These are phyloP conservation scores for Globisporangium radiosum DNA, from an alignment of 352 stramenopile species.

Conservation along the genomic window DNA sequence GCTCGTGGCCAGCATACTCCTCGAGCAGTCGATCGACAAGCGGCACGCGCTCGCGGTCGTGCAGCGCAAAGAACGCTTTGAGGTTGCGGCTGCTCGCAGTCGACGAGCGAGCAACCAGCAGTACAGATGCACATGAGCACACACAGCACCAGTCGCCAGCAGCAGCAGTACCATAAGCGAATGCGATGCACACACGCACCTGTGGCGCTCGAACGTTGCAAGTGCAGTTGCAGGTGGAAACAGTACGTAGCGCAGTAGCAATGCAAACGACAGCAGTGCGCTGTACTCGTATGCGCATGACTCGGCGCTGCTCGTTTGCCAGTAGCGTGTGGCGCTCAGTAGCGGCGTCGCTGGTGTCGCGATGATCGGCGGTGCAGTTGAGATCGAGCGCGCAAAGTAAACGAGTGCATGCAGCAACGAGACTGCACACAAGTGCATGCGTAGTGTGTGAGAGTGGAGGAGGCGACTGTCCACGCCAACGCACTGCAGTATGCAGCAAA, in stretches of 20 bases:
- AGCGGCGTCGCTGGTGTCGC: constrained; percentile 2
- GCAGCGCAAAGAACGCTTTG: constrained; percentile 33
- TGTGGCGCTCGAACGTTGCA: constrained; percentile 22
- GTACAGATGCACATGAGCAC: too few relatives aligned
- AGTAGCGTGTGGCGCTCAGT: constrained; percentile 1
- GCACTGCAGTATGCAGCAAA: too few relatives aligned
- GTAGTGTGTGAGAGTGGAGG: too few relatives aligned
- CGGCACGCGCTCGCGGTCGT: constrained; percentile 23
- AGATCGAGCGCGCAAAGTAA: constrained; percentile 12
- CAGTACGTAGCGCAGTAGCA: constrained; percentile 29
- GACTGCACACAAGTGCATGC: constrained; percentile 1
- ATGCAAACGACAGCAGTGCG: constrained; percentile 22
- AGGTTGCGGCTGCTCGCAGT: constrained; percentile 21
- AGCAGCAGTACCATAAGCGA: too few relatives aligned
- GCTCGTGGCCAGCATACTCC: constrained; percentile 42
- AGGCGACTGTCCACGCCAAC: not conserved
- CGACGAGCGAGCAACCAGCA: not conserved
- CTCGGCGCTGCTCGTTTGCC: constrained; percentile 2
- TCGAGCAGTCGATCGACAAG: too few relatives aligned
- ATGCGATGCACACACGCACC: constrained; percentile 10
- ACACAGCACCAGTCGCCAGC: too few relatives aligned
- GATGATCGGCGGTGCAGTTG: constrained; percentile 4
- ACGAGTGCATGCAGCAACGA: constrained; percentile 14
- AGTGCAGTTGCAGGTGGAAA: constrained; percentile 35
- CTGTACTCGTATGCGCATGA: constrained; percentile 22